These are phyloP conservation scores for Wilcoxina mikolae DNA, from an alignment of 495 filamentous ascomycete genomes.

Conservation along the genomic window DNA sequence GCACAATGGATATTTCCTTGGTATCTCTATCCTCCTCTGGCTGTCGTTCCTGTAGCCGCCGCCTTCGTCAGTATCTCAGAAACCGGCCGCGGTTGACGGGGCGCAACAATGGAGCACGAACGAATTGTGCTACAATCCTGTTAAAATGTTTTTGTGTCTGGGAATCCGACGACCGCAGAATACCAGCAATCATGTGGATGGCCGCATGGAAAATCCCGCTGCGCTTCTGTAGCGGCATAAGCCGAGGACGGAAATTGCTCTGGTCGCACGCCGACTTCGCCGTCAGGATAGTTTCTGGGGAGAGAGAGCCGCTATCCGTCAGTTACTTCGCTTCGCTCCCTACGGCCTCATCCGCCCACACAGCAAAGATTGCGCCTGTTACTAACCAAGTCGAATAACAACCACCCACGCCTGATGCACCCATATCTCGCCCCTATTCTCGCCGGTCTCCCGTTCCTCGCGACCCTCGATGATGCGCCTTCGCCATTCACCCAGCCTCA, in stretches of 20 bases:
- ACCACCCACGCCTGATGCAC: not conserved
- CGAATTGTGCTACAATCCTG: too few relatives aligned
- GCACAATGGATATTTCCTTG: too few relatives aligned
- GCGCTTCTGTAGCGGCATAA: not conserved
- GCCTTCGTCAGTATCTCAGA: too few relatives aligned
- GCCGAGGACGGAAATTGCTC: not conserved
- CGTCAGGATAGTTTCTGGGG: not conserved
- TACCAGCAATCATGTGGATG: too few relatives aligned
- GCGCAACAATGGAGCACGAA: too few relatives aligned
- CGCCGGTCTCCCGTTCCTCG: not conserved
- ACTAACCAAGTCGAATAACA: not conserved
- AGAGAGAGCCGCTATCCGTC: too few relatives aligned
- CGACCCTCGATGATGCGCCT: not conserved
- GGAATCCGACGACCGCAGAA: too few relatives aligned
- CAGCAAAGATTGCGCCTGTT: not conserved
- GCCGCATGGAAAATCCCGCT: too few relatives aligned
- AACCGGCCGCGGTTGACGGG: too few relatives aligned
- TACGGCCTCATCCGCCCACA: not conserved
- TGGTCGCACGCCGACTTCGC: not conserved
- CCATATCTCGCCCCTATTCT: not conserved
- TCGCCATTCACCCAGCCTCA: not conserved
- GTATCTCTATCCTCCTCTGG: too few relatives aligned
- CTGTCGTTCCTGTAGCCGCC: too few relatives aligned
- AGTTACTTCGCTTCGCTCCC: not conserved
- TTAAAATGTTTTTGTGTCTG: too few relatives aligned